These are phyloP conservation scores for Dothideomycetidae sp. DNA, from an alignment of 2,329 filamentous ascomycete species.

Conservation along the genomic window DNA sequence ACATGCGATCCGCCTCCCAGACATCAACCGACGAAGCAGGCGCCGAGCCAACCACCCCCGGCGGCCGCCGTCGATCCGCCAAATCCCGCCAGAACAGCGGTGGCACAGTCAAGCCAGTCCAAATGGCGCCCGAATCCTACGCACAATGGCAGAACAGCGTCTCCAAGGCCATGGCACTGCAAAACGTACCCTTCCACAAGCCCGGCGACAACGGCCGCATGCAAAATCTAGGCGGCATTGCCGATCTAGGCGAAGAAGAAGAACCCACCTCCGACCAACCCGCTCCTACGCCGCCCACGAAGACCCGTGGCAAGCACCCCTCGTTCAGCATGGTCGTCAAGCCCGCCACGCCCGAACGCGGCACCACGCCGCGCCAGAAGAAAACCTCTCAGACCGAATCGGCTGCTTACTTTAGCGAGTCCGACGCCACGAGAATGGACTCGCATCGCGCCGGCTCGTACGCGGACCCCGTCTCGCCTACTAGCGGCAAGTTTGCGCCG, in stretches of 20 bases:
- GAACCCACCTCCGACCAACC: too few species aligned
- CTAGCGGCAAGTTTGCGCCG: neutral
- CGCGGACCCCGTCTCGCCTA: constrained; percentile 1
- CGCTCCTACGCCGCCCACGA: neutral
- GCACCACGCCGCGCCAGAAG: neutral
- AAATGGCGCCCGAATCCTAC: constrained; percentile 3
- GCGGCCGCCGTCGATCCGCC: constrained; percentile 1
- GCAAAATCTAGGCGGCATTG: constrained; percentile 6
- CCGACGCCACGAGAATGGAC: neutral
- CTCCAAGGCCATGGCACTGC: neutral
- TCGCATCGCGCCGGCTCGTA: constrained; percentile 1
- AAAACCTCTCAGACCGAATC: constrained; percentile 1
- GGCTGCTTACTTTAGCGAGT: neutral
- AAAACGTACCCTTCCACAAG: constrained; percentile 1
- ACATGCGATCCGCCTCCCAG: constrained; percentile 6
- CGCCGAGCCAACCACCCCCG: neutral
- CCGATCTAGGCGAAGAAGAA: constrained; percentile 2
- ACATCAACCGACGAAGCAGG: constrained; percentile 2
- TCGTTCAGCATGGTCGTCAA: constrained; percentile 1
- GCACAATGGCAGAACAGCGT: constrained; percentile 7
- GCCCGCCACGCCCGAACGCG: neutral
- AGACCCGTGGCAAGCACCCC: neutral
- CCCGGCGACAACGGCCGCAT: constrained; percentile 7
- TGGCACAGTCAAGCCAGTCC: constrained; percentile 5
- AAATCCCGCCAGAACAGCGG: constrained; percentile 2